Base-by-base conservation (phyloP, 2,329 filamentous ascomycete species). In the Hansfordia pulvinata region DNA sequence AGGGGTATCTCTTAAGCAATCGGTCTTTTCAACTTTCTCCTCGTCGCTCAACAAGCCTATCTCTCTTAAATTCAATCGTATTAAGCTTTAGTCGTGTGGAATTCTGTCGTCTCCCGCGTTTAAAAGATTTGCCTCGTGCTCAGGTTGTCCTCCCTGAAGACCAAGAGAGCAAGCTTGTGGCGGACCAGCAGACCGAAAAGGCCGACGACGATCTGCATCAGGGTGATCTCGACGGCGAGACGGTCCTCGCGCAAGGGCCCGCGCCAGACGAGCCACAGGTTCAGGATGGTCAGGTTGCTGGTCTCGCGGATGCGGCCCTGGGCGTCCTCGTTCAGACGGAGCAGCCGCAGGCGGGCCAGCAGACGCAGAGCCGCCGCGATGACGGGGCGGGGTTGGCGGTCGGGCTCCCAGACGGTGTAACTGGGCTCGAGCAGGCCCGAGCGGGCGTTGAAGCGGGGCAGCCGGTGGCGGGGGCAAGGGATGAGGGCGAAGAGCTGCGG, bases 261-360 rank as follows among this genome's bases (percentile, higher is more conserved):
- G 49, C 86, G 77, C 82, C 85, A 93, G 27, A 96, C 82, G 35
- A 98, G 62, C 88, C 88, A 98, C 30, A 98, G 65, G 49, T 98
- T 98, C 38, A 98, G 63, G 25, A 98, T 69, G 7, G 90, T 98
- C 35, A 98, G 67, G 52, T 98, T 98, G 37, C 74, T 84, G 12
- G 76, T 88, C 53, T 90, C 79, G 14, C 72, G 58, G 40, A 96
- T 78, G 37, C 64, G 56, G 7, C 81, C 82, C 29, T 76, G 56
- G 19, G 72, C 61, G 43, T 88, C 74, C 26, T 62, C 66, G 32
- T 63, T 70, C 21, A 93, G 57, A 24, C 70, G 64, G 29, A 93
- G 49, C 27, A 96, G 58, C 34, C 62, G 65, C 30, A 93, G 46
- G 35, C 58, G 63, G 40, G 75, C 69, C 30, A 96, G 61, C 10